phyloP scores from a whole-genome alignment of 768 basidiomycete species.

The Kwoniella mangroviensis region DNA sequence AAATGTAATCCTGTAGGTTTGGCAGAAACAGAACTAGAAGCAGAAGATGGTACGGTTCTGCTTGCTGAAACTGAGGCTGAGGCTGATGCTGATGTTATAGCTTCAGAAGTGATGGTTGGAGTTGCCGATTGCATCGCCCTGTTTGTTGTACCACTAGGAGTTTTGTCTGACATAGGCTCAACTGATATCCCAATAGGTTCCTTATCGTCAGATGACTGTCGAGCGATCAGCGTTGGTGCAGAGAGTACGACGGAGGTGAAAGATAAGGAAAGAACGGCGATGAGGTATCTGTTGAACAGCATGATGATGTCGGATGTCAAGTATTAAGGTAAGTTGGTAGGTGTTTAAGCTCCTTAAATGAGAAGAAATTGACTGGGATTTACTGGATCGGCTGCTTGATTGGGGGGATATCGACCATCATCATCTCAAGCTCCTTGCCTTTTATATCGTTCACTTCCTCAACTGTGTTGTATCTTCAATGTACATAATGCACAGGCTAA shows the following conservation, averaged over 20 bases:
- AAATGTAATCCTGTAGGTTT: conserved; percentile 3
- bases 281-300: conserved; percentile 5
- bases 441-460: not conserved
- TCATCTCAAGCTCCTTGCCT: not conserved
- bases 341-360: not conserved
- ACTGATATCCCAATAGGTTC: not conserved
- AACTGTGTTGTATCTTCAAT: no score
- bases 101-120: not conserved
- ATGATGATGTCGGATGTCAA: not conserved
- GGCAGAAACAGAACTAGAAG: not conserved
- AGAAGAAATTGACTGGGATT: not conserved
- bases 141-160: not conserved
- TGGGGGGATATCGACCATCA: no score
- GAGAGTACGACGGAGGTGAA: conserved; percentile 1
- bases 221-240: not conserved
- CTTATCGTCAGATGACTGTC: not conserved
- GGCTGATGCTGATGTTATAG: not conserved
- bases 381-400: not conserved
- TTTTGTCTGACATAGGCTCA: not conserved
- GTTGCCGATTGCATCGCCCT: not conserved
- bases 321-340: not conserved
- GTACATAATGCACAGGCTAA: not conserved
- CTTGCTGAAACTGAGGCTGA: not conserved
- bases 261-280: not conserved
- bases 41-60: not conserved